Conservation (phyloP, 257 asterid species). For the Linderniella brevidens region DNA sequence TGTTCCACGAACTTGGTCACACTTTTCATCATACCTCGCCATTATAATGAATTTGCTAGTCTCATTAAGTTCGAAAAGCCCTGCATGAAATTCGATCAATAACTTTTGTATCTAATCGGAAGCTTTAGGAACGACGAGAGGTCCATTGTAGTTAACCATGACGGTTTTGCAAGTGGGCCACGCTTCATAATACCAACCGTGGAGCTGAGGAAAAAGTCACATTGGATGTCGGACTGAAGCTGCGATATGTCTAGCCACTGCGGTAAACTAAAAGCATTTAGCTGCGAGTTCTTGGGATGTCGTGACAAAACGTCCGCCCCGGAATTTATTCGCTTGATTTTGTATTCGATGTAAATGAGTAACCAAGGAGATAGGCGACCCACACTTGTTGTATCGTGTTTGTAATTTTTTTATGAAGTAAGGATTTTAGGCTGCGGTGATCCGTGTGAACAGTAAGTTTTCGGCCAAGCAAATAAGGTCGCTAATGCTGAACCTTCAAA, state of each 20-base stretch:
- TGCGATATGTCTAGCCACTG: too few species aligned
- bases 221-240: too few species aligned
- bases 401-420: not conserved
- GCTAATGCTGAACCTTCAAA: not conserved
- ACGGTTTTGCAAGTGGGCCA: not conserved
- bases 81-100: not conserved
- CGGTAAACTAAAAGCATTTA: not conserved
- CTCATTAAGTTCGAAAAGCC: not conserved
- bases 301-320: slow-evolving; percentile 6
- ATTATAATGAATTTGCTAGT: not conserved
- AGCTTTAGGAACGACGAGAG: not conserved
- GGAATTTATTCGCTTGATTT: not conserved
- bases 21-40: not conserved
- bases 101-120: not conserved
- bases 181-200: not conserved
- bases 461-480: not conserved
- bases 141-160: not conserved
- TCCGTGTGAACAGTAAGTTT: not conserved
- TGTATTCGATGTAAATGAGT: not conserved
- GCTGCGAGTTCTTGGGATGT: not conserved
- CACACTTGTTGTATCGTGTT: slow-evolving; percentile 2
- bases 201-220: not conserved
- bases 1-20: not conserved
- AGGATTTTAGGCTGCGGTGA: not conserved
- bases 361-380: not conserved